Conservation (phyloP, 768 basidiomycete species). For the Mycena venus region DNA sequence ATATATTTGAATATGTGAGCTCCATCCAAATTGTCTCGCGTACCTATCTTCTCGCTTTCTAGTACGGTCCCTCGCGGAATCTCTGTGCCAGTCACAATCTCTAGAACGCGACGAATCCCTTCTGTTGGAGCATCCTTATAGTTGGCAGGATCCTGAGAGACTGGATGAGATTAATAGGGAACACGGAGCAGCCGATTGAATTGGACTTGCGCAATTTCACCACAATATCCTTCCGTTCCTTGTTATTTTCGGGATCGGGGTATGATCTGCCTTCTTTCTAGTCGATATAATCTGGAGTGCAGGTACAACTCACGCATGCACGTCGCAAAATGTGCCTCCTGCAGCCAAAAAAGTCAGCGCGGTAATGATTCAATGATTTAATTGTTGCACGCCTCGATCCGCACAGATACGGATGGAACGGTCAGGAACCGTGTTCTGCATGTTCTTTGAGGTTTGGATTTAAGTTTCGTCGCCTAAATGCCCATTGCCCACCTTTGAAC, state of each 20-base stretch:
- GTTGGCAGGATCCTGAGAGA: constrained; percentile 90
- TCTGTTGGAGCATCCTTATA: constrained; percentile 96
- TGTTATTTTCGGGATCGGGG: constrained; percentile 73
- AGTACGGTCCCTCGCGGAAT: constrained; percentile 78
- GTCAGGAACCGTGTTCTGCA: constrained; percentile 66
- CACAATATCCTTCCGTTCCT: constrained; percentile 82
- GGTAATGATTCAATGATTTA: neutral
- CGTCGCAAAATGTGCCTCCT: constrained; percentile 92
- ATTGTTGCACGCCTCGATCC: constrained; percentile 67
- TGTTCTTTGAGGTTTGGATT: neutral
- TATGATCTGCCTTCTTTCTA: constrained; percentile 65
- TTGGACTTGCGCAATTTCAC: constrained; percentile 84
- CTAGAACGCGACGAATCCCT: constrained; percentile 89
- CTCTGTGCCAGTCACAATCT: constrained; percentile 76
- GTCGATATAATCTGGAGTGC: constrained; percentile 1
- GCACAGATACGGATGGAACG: constrained; percentile 88
- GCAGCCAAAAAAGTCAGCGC: neutral
- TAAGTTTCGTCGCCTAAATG: neutral
- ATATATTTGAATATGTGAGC: constrained; percentile 4
- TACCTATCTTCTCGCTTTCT: constrained; percentile 86
- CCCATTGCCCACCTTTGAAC: constrained; percentile 1
- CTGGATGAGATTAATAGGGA: constrained; percentile 50
- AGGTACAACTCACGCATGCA: constrained; percentile 73
- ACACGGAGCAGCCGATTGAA: neutral
- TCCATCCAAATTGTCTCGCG: constrained; percentile 27